Base-by-base conservation (phyloP, 352 stramenopile genomes). In the Globisporangium megalacanthum region DNA sequence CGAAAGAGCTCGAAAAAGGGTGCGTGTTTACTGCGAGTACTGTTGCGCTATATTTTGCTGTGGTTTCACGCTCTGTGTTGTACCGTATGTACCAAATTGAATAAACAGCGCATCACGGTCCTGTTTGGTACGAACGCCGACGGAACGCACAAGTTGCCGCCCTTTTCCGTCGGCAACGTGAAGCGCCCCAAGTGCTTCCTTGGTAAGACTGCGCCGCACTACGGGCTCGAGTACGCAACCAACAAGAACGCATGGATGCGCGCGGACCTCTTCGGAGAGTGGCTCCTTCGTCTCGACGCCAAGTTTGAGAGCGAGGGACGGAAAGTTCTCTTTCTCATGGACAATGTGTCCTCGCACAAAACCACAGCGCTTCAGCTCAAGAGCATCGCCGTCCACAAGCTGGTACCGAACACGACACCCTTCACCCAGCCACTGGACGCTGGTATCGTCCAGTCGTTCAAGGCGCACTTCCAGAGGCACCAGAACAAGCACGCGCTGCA, bases 291-390 rank as follows among this genome's bases (percentile, higher is more conserved):
- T 7, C 22, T 56, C 1, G 51, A 56, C 37, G 19, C 14, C 6
- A 36, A 19, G 6, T 56, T 48, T 37, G 8, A 19, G 6, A 3
- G n/a, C 42, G 4, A 46, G 17, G 41, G 41, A 6, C 8, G 49
- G 1, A 31, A 54, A 1, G 49, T 54, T 4, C 19, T 45, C 4
- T n/a, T 54, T 6, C 9, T 54, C 0, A 54, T 54, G 49, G 49
- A 54, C 31, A 54, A 45, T 19, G 49, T 44, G 4, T 54, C 17
- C 11, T 54, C 49, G 2, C 33, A 54, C 49, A 54, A 54, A 17
- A 54, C 49, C 8, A 6, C 45, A 1, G 29, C 39, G 17, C 9
- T 54, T 1, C 3, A 42, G 11, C 33, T 54, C 4, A 45, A 17
- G 6, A 20, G 25, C 49, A 46, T 54, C 49, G 29, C 14, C 8